A percentile compares a stretch with the other conserved stretches of the same genome.
Conservation (phyloP, 2,329 filamentous ascomycete species). For the Penicillium concentricum region DNA sequence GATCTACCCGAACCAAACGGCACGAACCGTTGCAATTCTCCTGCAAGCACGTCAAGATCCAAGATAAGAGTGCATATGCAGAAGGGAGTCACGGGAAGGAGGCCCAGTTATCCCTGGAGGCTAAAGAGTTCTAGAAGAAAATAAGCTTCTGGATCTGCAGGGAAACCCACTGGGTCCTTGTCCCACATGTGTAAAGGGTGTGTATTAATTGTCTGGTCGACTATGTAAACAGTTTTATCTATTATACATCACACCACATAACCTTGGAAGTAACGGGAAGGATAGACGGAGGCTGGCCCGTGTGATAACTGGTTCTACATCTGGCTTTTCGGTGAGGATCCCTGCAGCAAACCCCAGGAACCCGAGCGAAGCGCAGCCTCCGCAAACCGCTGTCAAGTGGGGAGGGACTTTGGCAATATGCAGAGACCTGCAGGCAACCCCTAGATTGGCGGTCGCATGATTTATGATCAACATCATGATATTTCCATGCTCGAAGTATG, state of each 20-base stretch:
- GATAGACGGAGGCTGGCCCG: not conserved
- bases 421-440: not conserved
- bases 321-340: conserved; percentile 2
- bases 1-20: not conserved
- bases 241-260: not conserved
- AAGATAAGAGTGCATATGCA: conserved; percentile 3
- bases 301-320: not conserved
- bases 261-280: not conserved
- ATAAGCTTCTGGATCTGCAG: conserved; percentile 8
- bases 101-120: not conserved
- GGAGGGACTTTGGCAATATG: not conserved
- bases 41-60: not conserved
- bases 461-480: not conserved
- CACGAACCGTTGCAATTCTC: too few species aligned
- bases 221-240: not conserved
- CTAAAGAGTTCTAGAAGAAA: conserved; percentile 1
- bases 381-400: conserved; percentile 1
- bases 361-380: not conserved
- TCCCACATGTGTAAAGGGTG: not conserved
- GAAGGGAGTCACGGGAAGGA: not conserved
- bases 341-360: not conserved
- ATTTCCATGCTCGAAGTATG: not conserved
- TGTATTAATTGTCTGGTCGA: not conserved
- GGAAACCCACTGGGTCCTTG: not conserved
- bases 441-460: not conserved